phyloP scores from a whole-genome alignment of 805 yeast species.

The Wickerhamiella galacta region DNA sequence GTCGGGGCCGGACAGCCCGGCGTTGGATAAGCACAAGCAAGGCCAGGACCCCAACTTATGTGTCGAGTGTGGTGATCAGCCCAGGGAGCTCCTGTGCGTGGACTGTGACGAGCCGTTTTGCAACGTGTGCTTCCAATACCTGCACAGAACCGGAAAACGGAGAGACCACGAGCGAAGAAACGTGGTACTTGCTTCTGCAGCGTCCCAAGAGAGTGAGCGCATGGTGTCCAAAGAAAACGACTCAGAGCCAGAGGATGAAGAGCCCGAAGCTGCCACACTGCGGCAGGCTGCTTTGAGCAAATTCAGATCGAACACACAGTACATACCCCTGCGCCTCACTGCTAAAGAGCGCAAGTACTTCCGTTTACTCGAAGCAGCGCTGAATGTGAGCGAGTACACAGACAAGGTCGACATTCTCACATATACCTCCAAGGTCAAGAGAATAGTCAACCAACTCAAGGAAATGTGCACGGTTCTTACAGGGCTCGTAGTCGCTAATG shows the following conservation, averaged over 20 bases:
- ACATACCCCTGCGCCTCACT: slow-evolving; percentile 53
- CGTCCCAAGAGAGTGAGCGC: not conserved
- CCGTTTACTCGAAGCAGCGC: slow-evolving; percentile 54
- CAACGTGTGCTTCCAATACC: slow-evolving; percentile 47
- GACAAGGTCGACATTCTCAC: slow-evolving; percentile 59
- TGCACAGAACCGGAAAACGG: slow-evolving; percentile 47
- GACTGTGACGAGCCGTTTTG: slow-evolving; percentile 55
- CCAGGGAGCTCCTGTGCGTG: slow-evolving; percentile 42
- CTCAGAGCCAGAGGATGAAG: slow-evolving; percentile 6
- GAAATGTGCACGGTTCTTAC: slow-evolving; percentile 68
- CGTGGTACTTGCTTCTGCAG: not conserved
- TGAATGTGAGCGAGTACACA: slow-evolving; percentile 64
- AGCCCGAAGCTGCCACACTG: slow-evolving; percentile 9
- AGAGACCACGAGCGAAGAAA: slow-evolving; percentile 15
- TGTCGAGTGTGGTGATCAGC: slow-evolving; percentile 60
- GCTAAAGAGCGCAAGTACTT: slow-evolving; percentile 52
- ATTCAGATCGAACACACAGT: slow-evolving; percentile 27
- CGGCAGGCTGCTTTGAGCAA: slow-evolving; percentile 7
- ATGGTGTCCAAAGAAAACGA: not conserved
- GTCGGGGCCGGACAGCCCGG: too few species aligned
- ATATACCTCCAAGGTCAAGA: slow-evolving; percentile 47
- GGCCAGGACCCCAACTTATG: slow-evolving; percentile 26
- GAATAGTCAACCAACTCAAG: slow-evolving; percentile 54
- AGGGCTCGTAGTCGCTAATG: slow-evolving; percentile 63
- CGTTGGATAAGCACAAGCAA: too few species aligned